phyloP scores from a whole-genome alignment of 805 yeast genomes.

The Candida glaebosa region DNA sequence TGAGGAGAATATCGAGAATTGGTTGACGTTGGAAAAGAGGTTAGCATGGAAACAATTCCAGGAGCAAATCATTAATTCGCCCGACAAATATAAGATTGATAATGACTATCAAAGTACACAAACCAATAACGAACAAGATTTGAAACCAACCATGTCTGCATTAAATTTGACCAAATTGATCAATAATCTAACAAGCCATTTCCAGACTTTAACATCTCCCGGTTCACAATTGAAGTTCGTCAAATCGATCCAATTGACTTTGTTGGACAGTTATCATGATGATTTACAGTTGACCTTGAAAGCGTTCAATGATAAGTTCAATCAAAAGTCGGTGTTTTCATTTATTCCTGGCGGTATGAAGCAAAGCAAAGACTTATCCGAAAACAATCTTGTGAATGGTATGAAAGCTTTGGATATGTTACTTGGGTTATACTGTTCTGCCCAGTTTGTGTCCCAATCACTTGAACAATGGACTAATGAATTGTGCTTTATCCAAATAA shows the following conservation, averaged over 20 bases:
- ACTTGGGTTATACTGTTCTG: constrained; percentile 33
- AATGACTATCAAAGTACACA: constrained; percentile 40
- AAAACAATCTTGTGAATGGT: constrained; percentile 13
- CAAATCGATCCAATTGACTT: constrained; percentile 52
- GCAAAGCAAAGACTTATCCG: constrained; percentile 23
- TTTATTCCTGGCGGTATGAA: constrained; percentile 34
- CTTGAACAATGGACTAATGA: constrained; percentile 39
- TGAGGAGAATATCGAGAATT: constrained; percentile 27
- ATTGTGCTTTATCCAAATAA: constrained; percentile 35
- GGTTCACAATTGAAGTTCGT: constrained; percentile 55
- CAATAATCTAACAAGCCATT: constrained; percentile 53
- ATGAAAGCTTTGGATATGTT: constrained; percentile 25
- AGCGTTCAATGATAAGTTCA: constrained; percentile 38
- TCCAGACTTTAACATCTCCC: constrained; percentile 46
- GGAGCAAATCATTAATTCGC: constrained; percentile 44
- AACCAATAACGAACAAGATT: constrained; percentile 13
- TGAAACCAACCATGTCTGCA: constrained; percentile 61
- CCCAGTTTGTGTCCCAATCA: constrained; percentile 23
- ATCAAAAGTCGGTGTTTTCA: constrained; percentile 28
- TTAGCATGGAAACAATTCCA: constrained; percentile 50
- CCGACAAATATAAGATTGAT: constrained; percentile 57
- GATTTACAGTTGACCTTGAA: constrained; percentile 39
- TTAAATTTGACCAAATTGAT: constrained; percentile 53
- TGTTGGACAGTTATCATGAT: constrained; percentile 51
- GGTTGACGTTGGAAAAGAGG: constrained; percentile 54